Base-by-base conservation (phyloP, 805 yeast genomes). In the Saturnispora besseyi region DNA sequence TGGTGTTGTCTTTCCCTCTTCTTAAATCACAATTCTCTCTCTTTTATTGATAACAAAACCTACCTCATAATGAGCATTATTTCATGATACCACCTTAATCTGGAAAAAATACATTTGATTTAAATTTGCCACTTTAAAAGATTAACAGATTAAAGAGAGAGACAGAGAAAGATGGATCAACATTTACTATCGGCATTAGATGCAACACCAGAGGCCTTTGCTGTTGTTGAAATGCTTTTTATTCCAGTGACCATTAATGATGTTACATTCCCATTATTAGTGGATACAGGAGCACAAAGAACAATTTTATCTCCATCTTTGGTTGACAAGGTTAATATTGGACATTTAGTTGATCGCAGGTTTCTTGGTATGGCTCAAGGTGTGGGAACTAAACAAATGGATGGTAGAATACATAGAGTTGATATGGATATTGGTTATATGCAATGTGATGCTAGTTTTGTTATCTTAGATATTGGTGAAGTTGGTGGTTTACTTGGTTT, bases 241-340 rank as follows among this genome's bases (percentile, higher is more conserved):
- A 80, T 93, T 13, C 74, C 81, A 50, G 73, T 88, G 38, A 82
- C 79, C 56, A 83, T 91, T 34, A 90, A 93, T 59, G 91, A 93
- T 1, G 72, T 75, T 43, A 81, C 82, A 22, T 84, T 89, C 3
- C 87, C 87, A 62, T 98, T 98, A 0, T 88, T 93, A 70, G 95
- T 93, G 5, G 99, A 93, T 63, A 81, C 97, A 0, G 99, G 99
- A 2, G 98, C 99, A 0, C 96, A 89, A 64, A 72, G 79, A 29
- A 89, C 99, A 0, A 82, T 93, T 38, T 79, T 93, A 60, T 81
- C 89, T 31, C 85, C 95, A 1, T 69, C 72, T 40, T 71, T 90
- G 55, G 96, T 96, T 0, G 85, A 84, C 53, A 69, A 72, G 44
- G 78, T 90, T 52, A 85, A 85, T 2, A 68, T 93, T 26, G 67